These are phyloP conservation scores for Cladophialophora exuberans DNA, from an alignment of 2,329 filamentous ascomycete genomes.

Conservation along the genomic window DNA sequence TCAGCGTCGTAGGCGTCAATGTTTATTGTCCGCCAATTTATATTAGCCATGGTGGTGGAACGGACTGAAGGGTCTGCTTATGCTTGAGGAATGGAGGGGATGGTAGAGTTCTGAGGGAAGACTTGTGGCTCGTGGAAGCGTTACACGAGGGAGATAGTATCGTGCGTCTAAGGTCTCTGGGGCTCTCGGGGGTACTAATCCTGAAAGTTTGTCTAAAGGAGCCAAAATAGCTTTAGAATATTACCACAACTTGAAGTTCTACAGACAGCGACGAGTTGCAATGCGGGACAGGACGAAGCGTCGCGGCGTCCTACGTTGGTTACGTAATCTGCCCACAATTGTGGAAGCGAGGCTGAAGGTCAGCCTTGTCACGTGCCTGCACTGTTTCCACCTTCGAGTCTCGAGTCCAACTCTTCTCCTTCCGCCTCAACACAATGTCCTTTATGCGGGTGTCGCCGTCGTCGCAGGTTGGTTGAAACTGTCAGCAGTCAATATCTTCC, in stretches of 20 bases:
- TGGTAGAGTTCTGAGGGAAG: too few species aligned
- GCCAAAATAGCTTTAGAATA: too few species aligned
- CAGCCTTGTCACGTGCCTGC: constrained; percentile 6
- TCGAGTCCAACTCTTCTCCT: background rate
- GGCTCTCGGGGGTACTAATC: too few species aligned
- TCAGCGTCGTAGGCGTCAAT: constrained; percentile 90
- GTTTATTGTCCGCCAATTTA: constrained; percentile 86
- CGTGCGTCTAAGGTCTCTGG: too few species aligned
- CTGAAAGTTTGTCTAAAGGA: too few species aligned
- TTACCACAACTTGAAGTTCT: background rate
- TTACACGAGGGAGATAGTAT: too few species aligned
- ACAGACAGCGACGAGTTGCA: background rate
- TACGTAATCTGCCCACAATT: constrained; percentile 8
- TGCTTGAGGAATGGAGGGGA: constrained; percentile 5
- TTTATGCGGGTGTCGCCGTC: background rate
- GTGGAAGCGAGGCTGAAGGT: background rate
- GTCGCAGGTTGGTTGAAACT: constrained; percentile 7
- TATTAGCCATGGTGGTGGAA: constrained; percentile 44
- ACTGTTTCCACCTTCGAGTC: background rate
- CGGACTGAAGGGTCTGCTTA: constrained; percentile 1
- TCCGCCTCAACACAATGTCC: background rate
- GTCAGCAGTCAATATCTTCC: background rate
- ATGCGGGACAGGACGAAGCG: constrained; percentile 8
- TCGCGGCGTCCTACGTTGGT: background rate
- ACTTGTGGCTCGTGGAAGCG: too few species aligned